phyloP scores from a whole-genome alignment of 2,329 filamentous ascomycete genomes.

The Trichoderma sp. region DNA sequence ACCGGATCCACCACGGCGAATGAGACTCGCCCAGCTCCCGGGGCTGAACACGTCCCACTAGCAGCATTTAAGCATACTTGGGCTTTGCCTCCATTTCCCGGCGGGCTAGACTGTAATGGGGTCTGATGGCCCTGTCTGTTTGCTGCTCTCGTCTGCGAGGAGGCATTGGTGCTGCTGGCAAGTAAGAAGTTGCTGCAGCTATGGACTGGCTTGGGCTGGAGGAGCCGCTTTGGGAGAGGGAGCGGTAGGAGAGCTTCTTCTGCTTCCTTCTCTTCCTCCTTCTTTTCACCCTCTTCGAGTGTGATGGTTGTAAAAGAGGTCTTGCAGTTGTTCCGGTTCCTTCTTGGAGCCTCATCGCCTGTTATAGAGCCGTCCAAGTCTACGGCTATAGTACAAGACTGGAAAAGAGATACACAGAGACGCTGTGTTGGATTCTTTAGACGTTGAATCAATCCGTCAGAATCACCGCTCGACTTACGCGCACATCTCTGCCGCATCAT shows the following conservation, averaged over 20 bases:
- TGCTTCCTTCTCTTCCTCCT: neutral
- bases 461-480: too few relatives aligned
- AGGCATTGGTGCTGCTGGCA: neutral
- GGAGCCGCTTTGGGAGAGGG: neutral
- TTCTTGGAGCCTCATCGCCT: neutral
- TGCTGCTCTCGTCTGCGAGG: neutral
- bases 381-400: neutral
- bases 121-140: neutral
- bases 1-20: slow-evolving; percentile 17
- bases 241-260: neutral
- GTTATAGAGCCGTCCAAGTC: neutral
- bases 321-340: neutral
- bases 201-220: neutral
- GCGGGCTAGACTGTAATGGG: neutral
- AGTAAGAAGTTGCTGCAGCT: neutral
- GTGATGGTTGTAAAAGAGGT: neutral
- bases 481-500: neutral
- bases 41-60: neutral
- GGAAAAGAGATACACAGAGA: neutral
- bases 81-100: neutral
- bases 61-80: slow-evolving; percentile 15
- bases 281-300: too few relatives aligned
- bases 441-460: too few relatives aligned
- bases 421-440: too few relatives aligned
- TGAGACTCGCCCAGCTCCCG: neutral